Conservation (phyloP, 805 yeast genomes). For the Candida endomychidarum region DNA sequence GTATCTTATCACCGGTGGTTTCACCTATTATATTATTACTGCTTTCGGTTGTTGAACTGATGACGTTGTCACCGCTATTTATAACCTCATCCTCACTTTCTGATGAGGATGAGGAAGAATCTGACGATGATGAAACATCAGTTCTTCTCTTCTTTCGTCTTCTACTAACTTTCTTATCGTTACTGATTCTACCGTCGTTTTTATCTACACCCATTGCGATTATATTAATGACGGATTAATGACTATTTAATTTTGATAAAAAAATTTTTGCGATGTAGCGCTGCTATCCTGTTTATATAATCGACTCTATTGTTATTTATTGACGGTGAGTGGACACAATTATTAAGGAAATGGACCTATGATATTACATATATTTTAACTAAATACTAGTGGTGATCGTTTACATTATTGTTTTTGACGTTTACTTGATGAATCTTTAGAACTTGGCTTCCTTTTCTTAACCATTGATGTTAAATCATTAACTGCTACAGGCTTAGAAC, state of each 20-base stretch:
- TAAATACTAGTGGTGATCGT: background rate
- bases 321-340: too few species aligned
- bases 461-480: constrained; percentile 66
- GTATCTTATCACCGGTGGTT: constrained; percentile 26
- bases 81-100: constrained; percentile 10
- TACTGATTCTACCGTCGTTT: background rate
- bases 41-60: constrained; percentile 16
- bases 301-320: too few species aligned
- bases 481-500: constrained; percentile 26
- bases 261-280: constrained; percentile 2
- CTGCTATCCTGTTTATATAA: too few species aligned
- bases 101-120: constrained; percentile 42
- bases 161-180: constrained; percentile 26
- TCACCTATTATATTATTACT: constrained; percentile 8
- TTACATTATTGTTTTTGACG: constrained; percentile 9
- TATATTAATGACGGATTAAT: too few species aligned
- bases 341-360: too few species aligned
- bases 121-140: constrained; percentile 61
- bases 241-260: background rate
- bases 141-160: constrained; percentile 83
- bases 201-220: background rate
- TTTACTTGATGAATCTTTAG: constrained; percentile 13
- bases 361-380: too few species aligned
- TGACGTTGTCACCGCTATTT: constrained; percentile 13
- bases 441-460: constrained; percentile 47